Evolutionary conservation across 2,329 filamentous ascomycete species (phyloP), one percentile per base, ranked within the genome.

Genomic region (Exserohilum turcica): DNA sequence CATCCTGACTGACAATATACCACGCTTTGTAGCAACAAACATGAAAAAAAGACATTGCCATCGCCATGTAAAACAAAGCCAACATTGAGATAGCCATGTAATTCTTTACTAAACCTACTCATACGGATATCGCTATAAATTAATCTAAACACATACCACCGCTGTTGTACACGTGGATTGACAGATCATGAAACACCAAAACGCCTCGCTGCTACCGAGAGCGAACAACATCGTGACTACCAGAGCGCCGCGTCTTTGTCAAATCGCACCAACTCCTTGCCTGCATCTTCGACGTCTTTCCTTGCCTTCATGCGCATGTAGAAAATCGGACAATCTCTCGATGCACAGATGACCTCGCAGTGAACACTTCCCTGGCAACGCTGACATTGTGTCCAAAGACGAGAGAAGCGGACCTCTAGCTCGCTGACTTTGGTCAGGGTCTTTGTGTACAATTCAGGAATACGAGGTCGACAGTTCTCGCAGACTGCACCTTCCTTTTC

Each of bases 251-350:
- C 84, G 76, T 96, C 92, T 60, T 86, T 84, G 77, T 99, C 94
- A 76, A 99, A 99, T 65, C 94, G 82, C 64, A 84, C 84, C 67
- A 99, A 76, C 75, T 99, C 94, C 78, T 91, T 95, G 52, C 92
- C 91, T 1, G 88, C 88, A 78, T 99, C 94, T 75, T 97, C 93
- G 33, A 97, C 87, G 74, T 99, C 94, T 81, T 99, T 99, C 84
- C 97, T 96, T 28, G 93, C 93, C 82, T 99, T 99, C 94, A 99
- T 99, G 4, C 94, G 87, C 94, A 99, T 99, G 76, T 99, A 99
- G 76, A 99, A 99, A 69, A 99, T 99, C 1, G 94, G 94, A 72
- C 94, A 99, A 79, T 99, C 94, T 74, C 92, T 90, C 73, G 89
- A 93, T 59, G 89, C 92, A 79, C 94, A 99, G 65, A 99, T 97